phyloP scores from a whole-genome alignment of 805 yeast genomes.

The Starmerella geochares region DNA sequence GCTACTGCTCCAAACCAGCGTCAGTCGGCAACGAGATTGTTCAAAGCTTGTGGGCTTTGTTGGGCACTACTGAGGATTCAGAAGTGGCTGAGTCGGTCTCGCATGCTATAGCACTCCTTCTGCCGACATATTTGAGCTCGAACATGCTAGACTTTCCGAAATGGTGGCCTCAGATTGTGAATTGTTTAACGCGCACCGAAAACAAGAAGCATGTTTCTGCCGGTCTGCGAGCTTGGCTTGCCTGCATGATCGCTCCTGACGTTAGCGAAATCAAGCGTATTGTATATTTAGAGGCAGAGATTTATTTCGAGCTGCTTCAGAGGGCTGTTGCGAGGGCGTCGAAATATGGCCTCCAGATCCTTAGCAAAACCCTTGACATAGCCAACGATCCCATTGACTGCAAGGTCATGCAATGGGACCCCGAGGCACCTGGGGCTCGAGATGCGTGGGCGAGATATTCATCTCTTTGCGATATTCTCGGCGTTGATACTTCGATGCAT shows the following conservation, averaged over 20 bases:
- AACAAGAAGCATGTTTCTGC: slow-evolving; percentile 13
- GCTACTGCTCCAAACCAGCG: slow-evolving; percentile 7
- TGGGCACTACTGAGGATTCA: slow-evolving; percentile 16
- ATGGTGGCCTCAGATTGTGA: slow-evolving; percentile 17
- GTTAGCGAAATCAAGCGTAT: neutral
- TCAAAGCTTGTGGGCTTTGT: neutral
- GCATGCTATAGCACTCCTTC: slow-evolving; percentile 6
- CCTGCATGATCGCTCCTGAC: slow-evolving; percentile 3
- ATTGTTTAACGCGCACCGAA: neutral
- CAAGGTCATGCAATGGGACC: slow-evolving; percentile 40
- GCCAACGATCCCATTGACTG: slow-evolving; percentile 29
- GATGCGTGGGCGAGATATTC: slow-evolving; percentile 61
- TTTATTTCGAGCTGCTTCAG: slow-evolving; percentile 12
- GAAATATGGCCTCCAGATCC: slow-evolving; percentile 55
- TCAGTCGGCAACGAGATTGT: neutral
- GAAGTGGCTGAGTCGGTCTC: slow-evolving; percentile 10
- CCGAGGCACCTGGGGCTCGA: neutral
- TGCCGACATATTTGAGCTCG: neutral
- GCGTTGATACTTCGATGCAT: slow-evolving; percentile 74
- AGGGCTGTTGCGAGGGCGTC: slow-evolving; percentile 9
- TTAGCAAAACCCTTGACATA: slow-evolving; percentile 50
- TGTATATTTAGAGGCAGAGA: neutral
- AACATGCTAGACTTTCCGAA: neutral
- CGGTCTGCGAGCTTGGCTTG: slow-evolving; percentile 17
- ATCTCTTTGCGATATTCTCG: slow-evolving; percentile 69